A percentile compares a stretch with the other conserved stretches of the same genome.
Conservation (phyloP, 2,329 filamentous ascomycete genomes). For the Hymenoscyphus albidus region DNA sequence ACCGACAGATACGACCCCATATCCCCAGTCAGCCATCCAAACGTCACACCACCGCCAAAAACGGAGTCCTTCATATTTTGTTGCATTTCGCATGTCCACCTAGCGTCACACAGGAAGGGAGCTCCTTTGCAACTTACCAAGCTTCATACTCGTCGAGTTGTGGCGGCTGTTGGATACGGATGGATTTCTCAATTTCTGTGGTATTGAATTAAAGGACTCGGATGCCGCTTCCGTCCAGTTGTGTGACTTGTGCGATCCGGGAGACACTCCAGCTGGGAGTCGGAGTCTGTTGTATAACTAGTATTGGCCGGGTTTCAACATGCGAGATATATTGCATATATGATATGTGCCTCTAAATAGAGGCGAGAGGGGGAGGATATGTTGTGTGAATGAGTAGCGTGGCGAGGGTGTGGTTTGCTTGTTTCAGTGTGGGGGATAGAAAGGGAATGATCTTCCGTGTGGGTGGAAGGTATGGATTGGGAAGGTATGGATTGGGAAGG, state of each 20-base stretch:
- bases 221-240: not conserved
- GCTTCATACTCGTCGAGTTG: no score
- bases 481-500: constrained; percentile 66
- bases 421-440: not conserved
- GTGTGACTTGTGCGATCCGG: not conserved
- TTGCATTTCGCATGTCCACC: constrained; percentile 20
- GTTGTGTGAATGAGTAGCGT: not conserved
- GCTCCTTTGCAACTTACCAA: not conserved
- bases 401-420: not conserved
- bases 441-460: constrained; percentile 66
- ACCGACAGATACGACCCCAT: not conserved
- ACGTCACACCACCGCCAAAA: constrained; percentile 1
- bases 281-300: not conserved
- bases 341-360: not conserved
- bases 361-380: not conserved
- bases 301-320: not conserved
- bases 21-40: not conserved
- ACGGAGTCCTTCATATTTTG: constrained; percentile 10
- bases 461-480: constrained; percentile 73
- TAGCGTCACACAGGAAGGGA: not conserved
- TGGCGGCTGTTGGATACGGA: no score
- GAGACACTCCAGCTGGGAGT: not conserved
- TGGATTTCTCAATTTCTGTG: no score
- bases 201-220: not conserved
- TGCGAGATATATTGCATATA: not conserved